These are phyloP conservation scores for Trametes coccinea DNA, from an alignment of 768 basidiomycete species.

Conservation along the genomic window DNA sequence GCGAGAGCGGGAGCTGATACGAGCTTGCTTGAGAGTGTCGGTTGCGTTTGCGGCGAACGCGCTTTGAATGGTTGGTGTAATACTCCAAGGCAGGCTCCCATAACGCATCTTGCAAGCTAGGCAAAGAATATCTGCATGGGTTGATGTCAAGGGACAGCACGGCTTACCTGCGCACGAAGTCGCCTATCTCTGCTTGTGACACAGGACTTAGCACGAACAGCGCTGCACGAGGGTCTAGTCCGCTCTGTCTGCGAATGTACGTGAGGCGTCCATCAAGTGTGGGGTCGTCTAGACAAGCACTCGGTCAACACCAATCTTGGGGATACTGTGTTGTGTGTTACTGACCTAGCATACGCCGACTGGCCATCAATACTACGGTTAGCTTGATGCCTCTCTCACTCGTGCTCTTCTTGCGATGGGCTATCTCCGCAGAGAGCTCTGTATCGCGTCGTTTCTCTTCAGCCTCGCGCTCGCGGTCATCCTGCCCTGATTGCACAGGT, in stretches of 20 bases:
- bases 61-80: slow-evolving; percentile 90
- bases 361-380: slow-evolving; percentile 92
- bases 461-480: slow-evolving; percentile 58
- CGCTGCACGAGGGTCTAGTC: slow-evolving; percentile 87
- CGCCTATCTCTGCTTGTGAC: slow-evolving; percentile 76
- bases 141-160: not conserved
- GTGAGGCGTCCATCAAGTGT: slow-evolving; percentile 81
- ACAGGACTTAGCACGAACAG: slow-evolving; percentile 96
- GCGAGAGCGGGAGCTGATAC: slow-evolving; percentile 52
- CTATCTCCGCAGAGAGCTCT: slow-evolving; percentile 79
- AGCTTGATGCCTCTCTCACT: slow-evolving; percentile 90
- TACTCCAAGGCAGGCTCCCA: slow-evolving; percentile 91
- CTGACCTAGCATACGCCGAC: slow-evolving; percentile 80
- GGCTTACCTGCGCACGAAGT: slow-evolving; percentile 82
- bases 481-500: slow-evolving; percentile 42
- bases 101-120: slow-evolving; percentile 83
- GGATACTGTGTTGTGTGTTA: too few relatives aligned
- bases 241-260: slow-evolving; percentile 83
- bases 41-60: slow-evolving; percentile 87
- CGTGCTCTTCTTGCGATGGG: slow-evolving; percentile 73
- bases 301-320: too few relatives aligned
- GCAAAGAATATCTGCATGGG: not conserved
- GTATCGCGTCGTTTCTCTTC: slow-evolving; percentile 75
- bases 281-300: slow-evolving; percentile 66
- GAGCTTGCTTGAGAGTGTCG: slow-evolving; percentile 65